A percentile compares a stretch with the other conserved stretches of the same genome.
Conservation (phyloP, 345 rosid genomes). For the Salix viminalis region DNA sequence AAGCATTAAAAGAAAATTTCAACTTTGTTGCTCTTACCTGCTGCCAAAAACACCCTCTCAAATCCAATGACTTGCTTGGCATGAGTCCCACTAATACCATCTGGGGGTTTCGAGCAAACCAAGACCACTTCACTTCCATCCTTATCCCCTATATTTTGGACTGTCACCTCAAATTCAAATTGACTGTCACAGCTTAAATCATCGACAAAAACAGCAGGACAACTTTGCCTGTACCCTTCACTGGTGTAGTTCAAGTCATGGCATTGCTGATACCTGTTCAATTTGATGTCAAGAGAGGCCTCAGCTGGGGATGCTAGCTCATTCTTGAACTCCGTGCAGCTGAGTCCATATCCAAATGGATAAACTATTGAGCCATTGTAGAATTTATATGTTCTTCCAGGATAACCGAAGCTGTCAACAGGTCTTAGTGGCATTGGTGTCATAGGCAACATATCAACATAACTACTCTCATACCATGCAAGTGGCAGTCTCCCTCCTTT, state of each 20-base stretch:
- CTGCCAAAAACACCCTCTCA: conserved; percentile 19
- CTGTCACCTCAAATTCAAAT: conserved; percentile 13
- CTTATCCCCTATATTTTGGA: conserved; percentile 15
- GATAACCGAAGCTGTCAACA: conserved; percentile 32
- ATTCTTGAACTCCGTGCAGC: conserved; percentile 37
- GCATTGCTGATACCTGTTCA: conserved; percentile 20
- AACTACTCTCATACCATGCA: conserved; percentile 39
- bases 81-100: conserved; percentile 10
- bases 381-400: conserved; percentile 58
- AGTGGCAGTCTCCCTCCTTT: conserved; percentile 50
- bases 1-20: conserved; percentile 21
- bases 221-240: neutral
- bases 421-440: conserved; percentile 53
- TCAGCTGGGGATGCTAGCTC: neutral
- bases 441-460: conserved; percentile 43
- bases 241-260: neutral
- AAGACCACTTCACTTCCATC: conserved; percentile 36
- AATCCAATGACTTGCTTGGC: conserved; percentile 38
- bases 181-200: neutral
- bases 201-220: conserved; percentile 4
- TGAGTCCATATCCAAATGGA: conserved; percentile 47
- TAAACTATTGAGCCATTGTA: conserved; percentile 40
- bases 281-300: neutral
- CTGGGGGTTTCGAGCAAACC: conserved; percentile 34
- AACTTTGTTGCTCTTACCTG: conserved; percentile 17